These are phyloP conservation scores for Starmerella cellae DNA, from an alignment of 805 yeast genomes.

Conservation along the genomic window DNA sequence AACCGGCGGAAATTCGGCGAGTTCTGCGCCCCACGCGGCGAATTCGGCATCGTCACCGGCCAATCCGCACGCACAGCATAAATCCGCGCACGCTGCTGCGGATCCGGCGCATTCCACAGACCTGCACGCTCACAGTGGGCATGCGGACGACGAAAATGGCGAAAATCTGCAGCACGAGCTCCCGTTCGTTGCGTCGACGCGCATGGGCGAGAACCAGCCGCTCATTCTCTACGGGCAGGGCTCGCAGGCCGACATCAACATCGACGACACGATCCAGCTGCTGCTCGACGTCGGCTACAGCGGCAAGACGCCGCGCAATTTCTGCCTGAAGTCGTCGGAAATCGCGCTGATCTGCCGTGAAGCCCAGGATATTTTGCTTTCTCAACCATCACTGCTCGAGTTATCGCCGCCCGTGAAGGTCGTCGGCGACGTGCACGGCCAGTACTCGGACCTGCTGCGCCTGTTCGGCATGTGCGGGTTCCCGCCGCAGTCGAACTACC, in stretches of 20 bases:
- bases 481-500: constrained; percentile 86
- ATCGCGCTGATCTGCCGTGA: constrained; percentile 73
- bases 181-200: constrained; percentile 21
- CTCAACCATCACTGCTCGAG: constrained; percentile 83
- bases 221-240: constrained; percentile 26
- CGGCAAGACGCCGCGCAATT: constrained; percentile 75
- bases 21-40: background rate
- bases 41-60: background rate
- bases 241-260: constrained; percentile 31
- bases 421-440: constrained; percentile 95
- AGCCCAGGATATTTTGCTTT: constrained; percentile 77
- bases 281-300: constrained; percentile 90
- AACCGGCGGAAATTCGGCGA: background rate
- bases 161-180: constrained; percentile 16
- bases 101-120: background rate
- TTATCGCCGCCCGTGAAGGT: constrained; percentile 75
- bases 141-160: background rate
- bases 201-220: constrained; percentile 20
- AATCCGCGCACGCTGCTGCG: background rate
- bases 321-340: constrained; percentile 81
- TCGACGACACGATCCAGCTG: constrained; percentile 83
- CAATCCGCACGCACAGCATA: background rate
- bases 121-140: background rate
- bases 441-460: constrained; percentile 79
- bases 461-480: constrained; percentile 92